A percentile compares a stretch with the other conserved stretches of the same genome.
Conservation (phyloP, 2,329 filamentous ascomycete species). For the Rutstroemia sydowiana region DNA sequence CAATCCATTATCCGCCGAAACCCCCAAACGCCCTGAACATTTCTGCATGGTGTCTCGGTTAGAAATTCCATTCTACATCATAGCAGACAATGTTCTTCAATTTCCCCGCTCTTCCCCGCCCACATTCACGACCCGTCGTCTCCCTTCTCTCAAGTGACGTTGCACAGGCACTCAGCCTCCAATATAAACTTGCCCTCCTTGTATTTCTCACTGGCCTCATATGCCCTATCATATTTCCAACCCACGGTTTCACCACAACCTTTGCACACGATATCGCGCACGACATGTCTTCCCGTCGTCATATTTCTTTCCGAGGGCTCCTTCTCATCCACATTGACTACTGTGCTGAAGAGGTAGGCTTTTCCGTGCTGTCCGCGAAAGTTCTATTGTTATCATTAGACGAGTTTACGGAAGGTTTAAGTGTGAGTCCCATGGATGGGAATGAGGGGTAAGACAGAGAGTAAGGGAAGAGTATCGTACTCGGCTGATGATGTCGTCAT, state of each 20-base stretch:
- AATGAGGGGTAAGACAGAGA: not conserved
- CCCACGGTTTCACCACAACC: constrained; percentile 91
- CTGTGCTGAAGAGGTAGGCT: constrained; percentile 88
- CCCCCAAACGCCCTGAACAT: not conserved
- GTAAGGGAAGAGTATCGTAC: constrained; percentile 43
- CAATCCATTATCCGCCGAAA: not conserved
- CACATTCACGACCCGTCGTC: not conserved
- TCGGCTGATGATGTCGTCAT: constrained; percentile 91
- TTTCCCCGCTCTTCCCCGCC: not conserved
- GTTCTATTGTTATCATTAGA: constrained; percentile 51
- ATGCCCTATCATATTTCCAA: constrained; percentile 99
- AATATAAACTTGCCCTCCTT: constrained; percentile 98
- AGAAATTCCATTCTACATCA: no score
- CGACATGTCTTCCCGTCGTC: constrained; percentile 92
- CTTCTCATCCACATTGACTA: constrained; percentile 81
- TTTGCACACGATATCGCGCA: constrained; percentile 84
- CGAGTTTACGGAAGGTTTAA: not conserved
- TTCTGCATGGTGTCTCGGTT: no score
- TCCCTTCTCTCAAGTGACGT: constrained; percentile 46
- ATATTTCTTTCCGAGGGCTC: constrained; percentile 93
- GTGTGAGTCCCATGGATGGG: not conserved
- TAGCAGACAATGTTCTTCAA: not conserved
- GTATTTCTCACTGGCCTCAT: constrained; percentile 87
- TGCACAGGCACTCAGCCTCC: constrained; percentile 82
- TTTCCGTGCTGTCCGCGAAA: constrained; percentile 98